A percentile compares a stretch with the other conserved stretches of the same genome.
Evolutionary conservation across 768 basidiomycete genomes (phyloP).

Genomic region (Russula sp.): DNA sequence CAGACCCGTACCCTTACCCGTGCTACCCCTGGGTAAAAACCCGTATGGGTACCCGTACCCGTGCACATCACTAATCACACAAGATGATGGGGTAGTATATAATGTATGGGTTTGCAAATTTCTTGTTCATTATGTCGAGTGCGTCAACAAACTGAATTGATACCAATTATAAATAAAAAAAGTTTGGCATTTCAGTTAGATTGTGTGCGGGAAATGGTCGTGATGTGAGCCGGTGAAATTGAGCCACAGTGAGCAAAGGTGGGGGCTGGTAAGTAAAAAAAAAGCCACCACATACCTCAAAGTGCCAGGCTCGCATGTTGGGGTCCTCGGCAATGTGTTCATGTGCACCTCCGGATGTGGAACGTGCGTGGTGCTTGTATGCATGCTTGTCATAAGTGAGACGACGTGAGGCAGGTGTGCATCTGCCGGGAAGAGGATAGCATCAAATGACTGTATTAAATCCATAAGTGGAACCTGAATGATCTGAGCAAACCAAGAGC

Average conservation of each 20-base stretch:
- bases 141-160: slow-evolving; percentile 58
- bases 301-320: slow-evolving; percentile 63
- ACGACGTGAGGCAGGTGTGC: slow-evolving; percentile 69
- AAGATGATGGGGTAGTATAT: slow-evolving; percentile 72
- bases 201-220: too few species aligned
- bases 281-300: slow-evolving; percentile 52
- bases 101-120: slow-evolving; percentile 72
- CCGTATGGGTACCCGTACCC: too few species aligned
- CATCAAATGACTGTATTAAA: slow-evolving; percentile 54
- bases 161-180: too few species aligned
- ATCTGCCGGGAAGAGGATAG: slow-evolving; percentile 75
- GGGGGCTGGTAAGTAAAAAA: background rate
- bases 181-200: too few species aligned
- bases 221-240: too few species aligned
- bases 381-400: slow-evolving; percentile 59
- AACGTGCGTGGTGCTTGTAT: slow-evolving; percentile 43
- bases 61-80: too few species aligned
- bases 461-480: too few species aligned
- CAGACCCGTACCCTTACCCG: too few species aligned
- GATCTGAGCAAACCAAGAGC: too few species aligned
- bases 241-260: background rate
- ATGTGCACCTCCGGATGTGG: slow-evolving; percentile 82
- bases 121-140: slow-evolving; percentile 73
- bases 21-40: too few species aligned
- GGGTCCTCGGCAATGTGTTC: slow-evolving; percentile 74